Conservation (phyloP, 768 basidiomycete species). For the Tricholoma sp. region DNA sequence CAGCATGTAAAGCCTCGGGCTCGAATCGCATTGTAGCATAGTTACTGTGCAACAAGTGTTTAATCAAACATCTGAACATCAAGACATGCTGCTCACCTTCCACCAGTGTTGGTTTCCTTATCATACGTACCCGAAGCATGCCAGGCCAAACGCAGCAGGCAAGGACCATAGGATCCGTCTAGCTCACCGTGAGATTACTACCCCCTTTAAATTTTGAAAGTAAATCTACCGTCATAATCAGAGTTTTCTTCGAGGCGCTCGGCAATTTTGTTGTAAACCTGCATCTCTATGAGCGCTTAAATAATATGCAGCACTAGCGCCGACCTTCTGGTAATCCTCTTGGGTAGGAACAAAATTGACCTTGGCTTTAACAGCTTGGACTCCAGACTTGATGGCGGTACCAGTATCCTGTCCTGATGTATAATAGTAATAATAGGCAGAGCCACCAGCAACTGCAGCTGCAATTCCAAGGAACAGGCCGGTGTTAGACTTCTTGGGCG, state of each 20-base stretch:
- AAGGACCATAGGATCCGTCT: slow-evolving; percentile 89
- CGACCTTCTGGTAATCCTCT: slow-evolving; percentile 87
- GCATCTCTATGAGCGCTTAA: not conserved
- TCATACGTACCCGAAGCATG: slow-evolving; percentile 93
- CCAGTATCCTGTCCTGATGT: slow-evolving; percentile 42
- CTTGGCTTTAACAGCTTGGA: slow-evolving; percentile 57
- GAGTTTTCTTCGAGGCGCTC: slow-evolving; percentile 70
- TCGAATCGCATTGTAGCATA: slow-evolving; percentile 98
- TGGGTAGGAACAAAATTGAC: slow-evolving; percentile 71
- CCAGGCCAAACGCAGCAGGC: slow-evolving; percentile 90
- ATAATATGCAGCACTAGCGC: slow-evolving; percentile 7
- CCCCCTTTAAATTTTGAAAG: slow-evolving; percentile 9
- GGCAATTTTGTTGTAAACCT: slow-evolving; percentile 92
- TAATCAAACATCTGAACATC: slow-evolving; percentile 1
- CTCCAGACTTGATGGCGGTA: slow-evolving; percentile 55
- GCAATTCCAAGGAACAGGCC: slow-evolving; percentile 58
- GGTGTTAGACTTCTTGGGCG: slow-evolving; percentile 44
- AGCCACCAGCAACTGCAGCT: slow-evolving; percentile 49
- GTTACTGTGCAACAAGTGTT: slow-evolving; percentile 50
- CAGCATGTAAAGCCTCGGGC: slow-evolving; percentile 79
- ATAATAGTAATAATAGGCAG: slow-evolving; percentile 58
- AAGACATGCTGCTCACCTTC: slow-evolving; percentile 50
- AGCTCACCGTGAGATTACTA: slow-evolving; percentile 3
- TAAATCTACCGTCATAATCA: slow-evolving; percentile 73
- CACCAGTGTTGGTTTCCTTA: slow-evolving; percentile 69